Conservation (phyloP, 2,329 filamentous ascomycete species). For the Trichothecium sympodiale region DNA sequence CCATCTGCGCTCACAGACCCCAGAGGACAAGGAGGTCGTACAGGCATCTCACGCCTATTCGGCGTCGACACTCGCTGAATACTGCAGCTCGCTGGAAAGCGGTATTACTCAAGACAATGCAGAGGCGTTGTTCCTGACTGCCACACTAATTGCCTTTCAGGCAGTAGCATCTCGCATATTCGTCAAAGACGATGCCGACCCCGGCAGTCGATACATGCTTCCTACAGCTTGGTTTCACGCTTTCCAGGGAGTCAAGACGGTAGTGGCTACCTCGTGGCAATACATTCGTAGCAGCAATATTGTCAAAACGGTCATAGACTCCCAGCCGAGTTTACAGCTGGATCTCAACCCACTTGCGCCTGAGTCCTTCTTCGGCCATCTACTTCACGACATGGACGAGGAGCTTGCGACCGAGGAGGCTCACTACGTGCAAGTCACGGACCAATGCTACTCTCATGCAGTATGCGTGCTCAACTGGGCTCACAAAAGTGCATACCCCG, state of each 20-base stretch:
- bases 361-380: conserved; percentile 48
- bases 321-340: conserved; percentile 50
- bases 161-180: conserved; percentile 53
- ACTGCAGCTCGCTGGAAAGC: conserved; percentile 41
- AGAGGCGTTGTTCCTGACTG: conserved; percentile 51
- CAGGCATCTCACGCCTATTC: conserved; percentile 55
- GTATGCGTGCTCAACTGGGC: conserved; percentile 59
- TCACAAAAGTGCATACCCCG: conserved; percentile 47
- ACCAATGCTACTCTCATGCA: conserved; percentile 50
- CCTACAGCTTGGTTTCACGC: conserved; percentile 56
- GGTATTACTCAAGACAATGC: conserved; percentile 50
- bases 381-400: conserved; percentile 46
- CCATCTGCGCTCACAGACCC: conserved; percentile 45
- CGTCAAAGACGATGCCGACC: conserved; percentile 40
- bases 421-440: conserved; percentile 18
- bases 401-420: conserved; percentile 32
- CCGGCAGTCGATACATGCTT: conserved; percentile 38
- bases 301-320: conserved; percentile 51
- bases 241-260: conserved; percentile 55
- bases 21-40: conserved; percentile 48
- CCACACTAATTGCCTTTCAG: conserved; percentile 56
- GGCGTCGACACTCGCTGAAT: conserved; percentile 50
- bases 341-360: conserved; percentile 40
- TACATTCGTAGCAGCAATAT: conserved; percentile 48
- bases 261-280: conserved; percentile 53